Evolutionary conservation across 2,329 filamentous ascomycete genomes (phyloP), one percentile per base, ranked within the genome.

Genomic region (Biscogniauxia marginata): DNA sequence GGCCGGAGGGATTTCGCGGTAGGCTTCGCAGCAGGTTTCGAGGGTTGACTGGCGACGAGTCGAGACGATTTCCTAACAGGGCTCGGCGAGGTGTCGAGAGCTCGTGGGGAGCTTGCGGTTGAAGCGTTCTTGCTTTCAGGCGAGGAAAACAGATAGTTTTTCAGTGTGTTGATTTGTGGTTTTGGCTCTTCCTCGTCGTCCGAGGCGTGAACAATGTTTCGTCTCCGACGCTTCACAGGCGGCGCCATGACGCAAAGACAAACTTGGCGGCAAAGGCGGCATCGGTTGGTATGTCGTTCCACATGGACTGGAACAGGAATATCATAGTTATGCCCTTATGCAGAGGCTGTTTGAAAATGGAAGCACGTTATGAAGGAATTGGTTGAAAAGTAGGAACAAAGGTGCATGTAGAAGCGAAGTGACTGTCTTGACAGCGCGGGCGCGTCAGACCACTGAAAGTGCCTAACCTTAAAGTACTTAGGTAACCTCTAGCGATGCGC

Each of bases 151-250:
- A 84, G 72, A 61, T 81, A 85, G 63, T 81, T 81, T 55, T 74
- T 74, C 22, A 85, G 69, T 20, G 78, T 83, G 60, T 83, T 77
- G 53, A 74, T 63, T 46, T 71, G 66, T 9, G 65, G 65, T 52
- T 62, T 70, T n/a, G 64, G 46, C 8, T 44, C 77, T 25, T 75
- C 73, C 61, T 81, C 77, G 61, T 83, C 79, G 60, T 81, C 77
- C 52, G 80, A 80, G 60, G 72, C 72, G 51, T 78, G 75, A 58
- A 84, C 71, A 65, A 81, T 72, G 70, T 82, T 84, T 64, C 79
- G 81, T 76, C 78, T 83, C 64, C 80, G 81, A 70, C 84, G 80
- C 74, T 84, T 84, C 69, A 81, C 74, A 60, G 80, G 78, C 72
- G 82, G 81, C 66, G 80, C 79, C 83, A 85, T 85, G 62, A 66